A percentile compares a stretch with the other conserved stretches of the same genome.
Evolutionary conservation across 164 flowering plant genomes (phyloP).

Genomic region (Pachysandra terminalis): DNA sequence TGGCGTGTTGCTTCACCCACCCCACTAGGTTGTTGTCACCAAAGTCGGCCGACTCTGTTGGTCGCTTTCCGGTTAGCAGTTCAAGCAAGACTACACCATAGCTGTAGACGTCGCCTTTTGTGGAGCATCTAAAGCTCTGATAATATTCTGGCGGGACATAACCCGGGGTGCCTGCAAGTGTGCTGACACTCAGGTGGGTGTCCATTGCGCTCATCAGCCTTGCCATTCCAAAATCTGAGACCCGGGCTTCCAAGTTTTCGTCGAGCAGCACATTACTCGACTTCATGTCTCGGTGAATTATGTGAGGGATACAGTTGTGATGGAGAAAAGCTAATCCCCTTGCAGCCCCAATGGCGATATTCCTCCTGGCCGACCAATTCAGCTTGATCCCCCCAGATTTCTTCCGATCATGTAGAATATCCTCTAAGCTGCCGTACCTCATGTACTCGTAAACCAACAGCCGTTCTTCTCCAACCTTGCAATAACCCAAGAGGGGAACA

Average conservation of each 20-base stretch:
- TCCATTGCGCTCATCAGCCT: constrained; percentile 91
- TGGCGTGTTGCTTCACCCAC: constrained; percentile 93
- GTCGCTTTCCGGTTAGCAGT: constrained; percentile 83
- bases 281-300: constrained; percentile 96
- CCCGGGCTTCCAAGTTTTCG: constrained; percentile 81
- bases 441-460: constrained; percentile 93
- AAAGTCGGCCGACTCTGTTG: constrained; percentile 87
- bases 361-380: constrained; percentile 78
- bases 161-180: constrained; percentile 95
- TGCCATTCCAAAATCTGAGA: constrained; percentile 99
- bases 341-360: constrained; percentile 85
- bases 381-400: constrained; percentile 68
- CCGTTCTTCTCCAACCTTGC: constrained; percentile 93
- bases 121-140: constrained; percentile 88
- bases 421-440: constrained; percentile 93
- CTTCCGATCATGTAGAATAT: constrained; percentile 67
- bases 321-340: constrained; percentile 91
- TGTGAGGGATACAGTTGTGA: constrained; percentile 88
- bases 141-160: constrained; percentile 98
- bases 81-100: constrained; percentile 94
- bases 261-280: constrained; percentile 94
- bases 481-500: constrained; percentile 89
- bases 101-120: constrained; percentile 97
- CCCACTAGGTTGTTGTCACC: constrained; percentile 97
- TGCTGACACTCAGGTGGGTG: constrained; percentile 94